These are phyloP conservation scores for Apiotrichum siamense DNA, from an alignment of 1,284 basidiomycete genomes.

Conservation along the genomic window DNA sequence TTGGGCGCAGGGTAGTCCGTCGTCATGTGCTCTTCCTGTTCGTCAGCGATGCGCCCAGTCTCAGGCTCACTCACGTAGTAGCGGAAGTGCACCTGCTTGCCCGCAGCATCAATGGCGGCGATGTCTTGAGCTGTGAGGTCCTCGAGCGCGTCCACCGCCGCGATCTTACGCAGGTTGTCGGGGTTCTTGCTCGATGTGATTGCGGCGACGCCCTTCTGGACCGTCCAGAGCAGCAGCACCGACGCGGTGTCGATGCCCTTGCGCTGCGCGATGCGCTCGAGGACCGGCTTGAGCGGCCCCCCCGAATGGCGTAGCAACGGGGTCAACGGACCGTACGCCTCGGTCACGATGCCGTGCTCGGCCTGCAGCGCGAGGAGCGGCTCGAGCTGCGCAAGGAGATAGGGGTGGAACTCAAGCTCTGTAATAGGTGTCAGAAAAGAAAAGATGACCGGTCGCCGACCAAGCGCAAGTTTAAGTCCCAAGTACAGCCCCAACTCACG, in stretches of 20 bases:
- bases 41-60: not conserved
- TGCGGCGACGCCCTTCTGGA: constrained; percentile 54
- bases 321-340: constrained; percentile 56
- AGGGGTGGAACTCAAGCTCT: constrained; percentile 69
- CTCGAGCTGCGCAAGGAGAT: constrained; percentile 58
- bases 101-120: constrained; percentile 56
- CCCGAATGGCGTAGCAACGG: constrained; percentile 57
- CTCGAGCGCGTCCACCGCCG: constrained; percentile 54
- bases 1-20: constrained; percentile 40
- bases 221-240: constrained; percentile 59
- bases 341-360: constrained; percentile 58
- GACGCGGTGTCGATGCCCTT: constrained; percentile 52
- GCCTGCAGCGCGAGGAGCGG: constrained; percentile 56
- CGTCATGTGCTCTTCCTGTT: constrained; percentile 35
- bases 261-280: constrained; percentile 50
- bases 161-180: constrained; percentile 59
- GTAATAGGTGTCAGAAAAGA: constrained; percentile 54
- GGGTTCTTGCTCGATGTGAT: constrained; percentile 66
- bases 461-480: not conserved
- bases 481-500: constrained; percentile 25
- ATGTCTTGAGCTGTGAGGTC: constrained; percentile 61
- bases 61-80: constrained; percentile 23
- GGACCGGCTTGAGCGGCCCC: constrained; percentile 54
- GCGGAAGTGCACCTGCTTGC: constrained; percentile 57
- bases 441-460: constrained; percentile 47